Evolutionary conservation across 148 eudicot species (phyloP).

Genomic region (Amaranthus hypochondriacus): DNA sequence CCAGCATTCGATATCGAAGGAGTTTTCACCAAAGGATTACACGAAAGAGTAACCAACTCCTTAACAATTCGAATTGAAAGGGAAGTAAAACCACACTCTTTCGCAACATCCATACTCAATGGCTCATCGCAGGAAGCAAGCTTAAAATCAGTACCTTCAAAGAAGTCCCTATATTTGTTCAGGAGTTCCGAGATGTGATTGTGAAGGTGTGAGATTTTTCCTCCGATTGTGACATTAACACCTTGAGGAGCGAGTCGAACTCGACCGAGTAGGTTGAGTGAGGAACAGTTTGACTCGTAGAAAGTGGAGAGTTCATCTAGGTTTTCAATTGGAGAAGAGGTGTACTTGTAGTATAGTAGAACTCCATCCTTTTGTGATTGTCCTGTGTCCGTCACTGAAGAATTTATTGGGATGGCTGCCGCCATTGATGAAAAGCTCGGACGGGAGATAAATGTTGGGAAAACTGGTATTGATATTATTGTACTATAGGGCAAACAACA

Average conservation of each 20-base stretch:
- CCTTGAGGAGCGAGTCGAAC: conserved; percentile 80
- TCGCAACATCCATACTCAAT: conserved; percentile 59
- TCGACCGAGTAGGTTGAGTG: conserved; percentile 89
- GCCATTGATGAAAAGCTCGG: too few species aligned
- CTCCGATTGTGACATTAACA: conserved; percentile 94
- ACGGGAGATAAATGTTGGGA: too few species aligned
- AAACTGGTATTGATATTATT: too few species aligned
- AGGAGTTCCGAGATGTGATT: conserved; percentile 57
- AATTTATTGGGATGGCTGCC: too few species aligned
- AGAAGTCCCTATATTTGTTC: conserved; percentile 39
- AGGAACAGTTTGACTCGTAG: conserved; percentile 64
- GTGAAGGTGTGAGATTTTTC: conserved; percentile 52
- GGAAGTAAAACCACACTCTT: conserved; percentile 88
- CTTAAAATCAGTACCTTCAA: conserved; percentile 86
- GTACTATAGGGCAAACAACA: too few species aligned
- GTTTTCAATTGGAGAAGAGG: conserved; percentile 42
- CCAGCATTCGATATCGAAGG: conserved; percentile 76
- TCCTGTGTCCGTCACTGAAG: neutral
- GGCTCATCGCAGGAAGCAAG: conserved; percentile 72
- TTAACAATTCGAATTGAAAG: conserved; percentile 80
- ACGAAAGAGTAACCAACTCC: conserved; percentile 82
- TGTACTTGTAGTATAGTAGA: conserved; percentile 74
- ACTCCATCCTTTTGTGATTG: conserved; percentile 44
- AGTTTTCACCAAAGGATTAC: conserved; percentile 54
- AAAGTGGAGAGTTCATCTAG: conserved; percentile 46